Conservation (phyloP, 352 stramenopile species). For the Globisporangium irregulare region DNA sequence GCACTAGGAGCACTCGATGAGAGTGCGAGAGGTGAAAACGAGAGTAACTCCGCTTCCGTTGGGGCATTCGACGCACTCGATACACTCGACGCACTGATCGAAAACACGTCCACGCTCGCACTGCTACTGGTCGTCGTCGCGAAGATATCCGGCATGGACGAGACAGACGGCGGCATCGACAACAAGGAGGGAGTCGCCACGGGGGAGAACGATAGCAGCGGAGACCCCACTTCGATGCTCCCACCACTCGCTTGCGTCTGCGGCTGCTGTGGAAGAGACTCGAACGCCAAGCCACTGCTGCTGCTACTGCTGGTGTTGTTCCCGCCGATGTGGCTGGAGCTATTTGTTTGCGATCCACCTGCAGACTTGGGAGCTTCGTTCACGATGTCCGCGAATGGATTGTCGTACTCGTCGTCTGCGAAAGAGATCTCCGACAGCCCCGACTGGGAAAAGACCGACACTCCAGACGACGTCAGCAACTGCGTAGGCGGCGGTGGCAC, state of each 20-base stretch:
- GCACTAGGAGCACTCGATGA: conserved; percentile 8
- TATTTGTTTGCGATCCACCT: conserved; percentile 9
- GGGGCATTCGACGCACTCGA: not conserved
- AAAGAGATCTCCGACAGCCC: conserved; percentile 13
- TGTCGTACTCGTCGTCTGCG: conserved; percentile 21
- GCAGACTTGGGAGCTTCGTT: conserved; percentile 10
- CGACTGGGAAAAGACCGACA: conserved; percentile 4
- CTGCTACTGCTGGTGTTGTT: not conserved
- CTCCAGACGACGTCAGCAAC: not conserved
- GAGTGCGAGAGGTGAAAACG: conserved; percentile 20
- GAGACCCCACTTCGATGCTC: conserved; percentile 14
- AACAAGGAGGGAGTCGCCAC: conserved; percentile 16
- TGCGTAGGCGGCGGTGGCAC: not conserved
- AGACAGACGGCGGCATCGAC: conserved; percentile 20
- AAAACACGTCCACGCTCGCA: not conserved
- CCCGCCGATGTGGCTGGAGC: conserved; percentile 5
- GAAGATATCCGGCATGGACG: conserved; percentile 7
- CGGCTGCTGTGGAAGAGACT: not conserved
- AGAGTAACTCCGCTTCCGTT: conserved; percentile 17
- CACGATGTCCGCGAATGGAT: conserved; percentile 22
- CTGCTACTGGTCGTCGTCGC: not conserved
- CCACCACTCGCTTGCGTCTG: not conserved
- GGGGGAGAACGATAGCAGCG: conserved; percentile 43
- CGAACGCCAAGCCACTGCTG: not conserved
- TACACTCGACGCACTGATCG: conserved; percentile 4